Evolutionary conservation across 1,139 yeast species (phyloP).

Genomic region (Tardiomyces depauwii): DNA sequence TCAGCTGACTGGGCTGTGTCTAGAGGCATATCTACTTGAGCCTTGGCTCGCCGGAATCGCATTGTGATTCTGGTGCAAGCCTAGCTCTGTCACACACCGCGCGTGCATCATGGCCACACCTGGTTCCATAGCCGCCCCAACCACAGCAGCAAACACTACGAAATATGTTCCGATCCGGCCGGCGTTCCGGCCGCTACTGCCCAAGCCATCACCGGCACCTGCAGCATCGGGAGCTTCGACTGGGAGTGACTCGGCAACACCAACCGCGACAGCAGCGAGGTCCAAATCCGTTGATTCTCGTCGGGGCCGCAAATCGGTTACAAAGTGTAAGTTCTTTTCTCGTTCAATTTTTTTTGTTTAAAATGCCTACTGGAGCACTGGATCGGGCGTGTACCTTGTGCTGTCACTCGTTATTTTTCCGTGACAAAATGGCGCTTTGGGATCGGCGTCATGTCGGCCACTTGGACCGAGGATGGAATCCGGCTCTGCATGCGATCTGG

Average conservation of each 20-base stretch:
- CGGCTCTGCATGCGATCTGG: too few species aligned
- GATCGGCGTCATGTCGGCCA: too few species aligned
- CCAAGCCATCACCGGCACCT: conserved; percentile 18
- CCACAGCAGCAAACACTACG: conserved; percentile 2
- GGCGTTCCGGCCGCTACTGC: conserved; percentile 26
- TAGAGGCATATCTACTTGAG: too few species aligned
- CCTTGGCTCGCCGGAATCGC: too few species aligned
- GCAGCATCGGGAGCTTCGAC: conserved; percentile 1
- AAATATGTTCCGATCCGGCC: conserved; percentile 26
- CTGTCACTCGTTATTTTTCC: too few species aligned
- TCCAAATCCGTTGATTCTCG: not conserved
- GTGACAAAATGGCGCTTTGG: too few species aligned
- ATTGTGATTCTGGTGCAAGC: not conserved
- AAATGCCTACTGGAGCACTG: too few species aligned
- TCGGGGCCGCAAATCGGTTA: not conserved
- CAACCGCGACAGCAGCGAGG: not conserved
- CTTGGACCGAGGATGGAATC: too few species aligned
- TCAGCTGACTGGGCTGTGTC: too few species aligned
- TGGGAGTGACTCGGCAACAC: not conserved
- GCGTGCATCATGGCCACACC: conserved; percentile 1
- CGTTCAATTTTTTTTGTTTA: too few species aligned
- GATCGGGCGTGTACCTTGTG: too few species aligned
- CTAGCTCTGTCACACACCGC: not conserved
- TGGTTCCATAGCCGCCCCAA: conserved; percentile 4
- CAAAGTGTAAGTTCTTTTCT: not conserved